Percentiles rank a stretch among this genome's conserved stretches.
Evolutionary conservation across 805 yeast genomes (phyloP).

Genomic region (Schwanniomyces yamadae): DNA sequence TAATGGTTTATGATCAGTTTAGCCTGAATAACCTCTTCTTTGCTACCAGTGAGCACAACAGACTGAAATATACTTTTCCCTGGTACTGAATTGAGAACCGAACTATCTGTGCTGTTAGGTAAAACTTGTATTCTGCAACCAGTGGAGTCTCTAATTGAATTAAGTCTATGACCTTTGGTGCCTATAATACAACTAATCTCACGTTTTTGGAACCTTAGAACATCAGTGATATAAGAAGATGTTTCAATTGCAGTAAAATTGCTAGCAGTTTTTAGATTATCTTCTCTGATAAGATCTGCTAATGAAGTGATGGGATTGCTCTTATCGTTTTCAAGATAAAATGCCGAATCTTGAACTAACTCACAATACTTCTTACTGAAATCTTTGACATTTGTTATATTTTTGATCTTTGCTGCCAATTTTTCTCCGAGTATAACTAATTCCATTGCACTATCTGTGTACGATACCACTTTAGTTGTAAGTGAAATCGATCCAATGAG

Average conservation of each 20-base stretch:
- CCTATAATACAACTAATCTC: conserved; percentile 28
- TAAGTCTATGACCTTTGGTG: conserved; percentile 21
- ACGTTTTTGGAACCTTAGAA: conserved; percentile 8
- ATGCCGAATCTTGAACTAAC: neutral
- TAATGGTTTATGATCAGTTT: conserved; percentile 8
- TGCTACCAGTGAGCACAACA: conserved; percentile 16
- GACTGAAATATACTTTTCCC: conserved; percentile 15
- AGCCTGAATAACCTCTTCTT: conserved; percentile 15
- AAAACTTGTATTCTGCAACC: conserved; percentile 22
- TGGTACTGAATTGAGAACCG: too few relatives aligned
- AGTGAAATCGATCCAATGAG: too few relatives aligned
- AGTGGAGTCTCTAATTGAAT: conserved; percentile 18
- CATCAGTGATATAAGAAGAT: neutral
- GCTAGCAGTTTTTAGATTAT: neutral
- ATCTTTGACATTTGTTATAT: neutral
- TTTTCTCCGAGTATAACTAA: neutral
- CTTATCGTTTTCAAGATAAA: neutral
- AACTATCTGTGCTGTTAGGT: too few relatives aligned
- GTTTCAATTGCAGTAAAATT: neutral
- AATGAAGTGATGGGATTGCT: neutral
- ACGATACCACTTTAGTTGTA: neutral
- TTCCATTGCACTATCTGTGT: neutral
- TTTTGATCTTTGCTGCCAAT: neutral
- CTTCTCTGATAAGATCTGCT: neutral
- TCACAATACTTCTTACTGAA: neutral